phyloP scores from a whole-genome alignment of 75 land plant species.

The Cunninghamia lanceolata region DNA sequence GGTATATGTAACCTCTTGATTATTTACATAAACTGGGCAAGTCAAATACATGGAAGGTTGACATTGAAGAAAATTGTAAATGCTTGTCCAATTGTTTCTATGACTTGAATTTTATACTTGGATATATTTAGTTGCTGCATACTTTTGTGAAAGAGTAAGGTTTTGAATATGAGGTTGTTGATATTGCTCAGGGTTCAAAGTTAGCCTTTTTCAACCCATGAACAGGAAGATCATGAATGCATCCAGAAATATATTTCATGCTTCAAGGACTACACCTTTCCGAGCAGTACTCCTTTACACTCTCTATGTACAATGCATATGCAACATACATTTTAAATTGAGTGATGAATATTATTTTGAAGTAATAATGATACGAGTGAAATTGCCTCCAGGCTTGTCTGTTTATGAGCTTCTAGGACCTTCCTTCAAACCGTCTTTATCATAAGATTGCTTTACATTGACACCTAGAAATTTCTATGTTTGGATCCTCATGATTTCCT shows the following conservation, averaged over 20 bases:
- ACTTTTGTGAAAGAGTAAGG: neutral
- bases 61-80: neutral
- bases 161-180: neutral
- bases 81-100: neutral
- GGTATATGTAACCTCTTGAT: no score
- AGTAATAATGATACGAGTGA: neutral
- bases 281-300: neutral
- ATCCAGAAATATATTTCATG: neutral
- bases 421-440: no score
- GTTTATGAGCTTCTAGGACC: neutral
- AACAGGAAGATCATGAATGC: neutral
- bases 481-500: neutral
- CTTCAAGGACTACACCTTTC: neutral
- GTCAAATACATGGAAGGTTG: neutral
- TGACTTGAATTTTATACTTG: neutral
- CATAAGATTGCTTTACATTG: no score
- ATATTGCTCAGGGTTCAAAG: neutral
- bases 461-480: neutral
- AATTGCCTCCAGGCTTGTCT: neutral
- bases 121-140: neutral
- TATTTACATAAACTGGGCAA: no score
- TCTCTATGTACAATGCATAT: neutral
- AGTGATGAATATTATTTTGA: neutral
- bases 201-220: neutral
- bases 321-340: neutral